Evolutionary conservation across 768 basidiomycete genomes (phyloP), one percentile per base, ranked within the genome.

Genomic region (Tubosaeta sp.): DNA sequence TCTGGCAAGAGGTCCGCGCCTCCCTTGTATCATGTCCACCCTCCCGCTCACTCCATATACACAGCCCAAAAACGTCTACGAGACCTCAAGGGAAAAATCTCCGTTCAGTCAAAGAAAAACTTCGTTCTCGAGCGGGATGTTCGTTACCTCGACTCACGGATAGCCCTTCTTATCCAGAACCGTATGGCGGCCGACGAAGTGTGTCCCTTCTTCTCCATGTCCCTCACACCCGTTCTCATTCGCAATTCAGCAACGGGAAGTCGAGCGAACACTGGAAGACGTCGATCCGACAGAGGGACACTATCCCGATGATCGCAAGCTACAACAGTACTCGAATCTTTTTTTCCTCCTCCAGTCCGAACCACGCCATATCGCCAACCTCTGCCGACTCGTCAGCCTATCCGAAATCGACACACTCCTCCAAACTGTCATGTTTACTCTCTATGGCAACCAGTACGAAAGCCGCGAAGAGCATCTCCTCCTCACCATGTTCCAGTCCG

Each of bases 401-500:
- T 84, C 90, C 42, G 96, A 99, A 75, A 98, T 99, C 64, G 96
- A 99, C 70, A 98, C 96, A 41, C 87, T 99, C 52, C 83, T 99
- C 24, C 96, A 99, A 69, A 99, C 96, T 3, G 96, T 99, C 70
- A 99, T 99, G 96, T 99, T 99, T 74, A 98, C 96, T 16, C 82
- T 99, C 25, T 99, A 98, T 68, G 96, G 96, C 56, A 95, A 99
- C 76, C 95, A 98, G 75, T 95, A 98, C 73, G 94, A 97, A 74
- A 91, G 90, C 66, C 78, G 95, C 61, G 96, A 99, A 73, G 96
- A 99, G 73, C 96, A 99, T 70, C 74, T 99, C 36, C 85, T 99
- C 57, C 79, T 99, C 56, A 98, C 96, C 46, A 99, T 99, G 96
- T 99, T 99, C 74, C 89, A 99, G 76, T 94, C 92, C 61, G 96